Evolutionary conservation across 208 protist genomes (phyloP), one percentile per base, ranked within the genome.

Genomic region (Histomonas meleagridis): DNA sequence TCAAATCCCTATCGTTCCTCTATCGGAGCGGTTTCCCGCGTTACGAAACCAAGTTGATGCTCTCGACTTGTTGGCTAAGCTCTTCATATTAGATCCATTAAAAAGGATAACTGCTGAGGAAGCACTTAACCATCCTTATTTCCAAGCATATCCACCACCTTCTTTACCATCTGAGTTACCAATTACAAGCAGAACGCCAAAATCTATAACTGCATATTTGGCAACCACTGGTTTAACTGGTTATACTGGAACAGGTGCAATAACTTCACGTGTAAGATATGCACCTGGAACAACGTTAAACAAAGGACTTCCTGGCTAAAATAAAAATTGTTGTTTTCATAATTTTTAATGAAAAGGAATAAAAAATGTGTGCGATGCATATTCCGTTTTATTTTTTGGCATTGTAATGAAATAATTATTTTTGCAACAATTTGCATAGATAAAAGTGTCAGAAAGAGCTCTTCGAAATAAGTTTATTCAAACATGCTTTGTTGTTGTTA

Each of bases 51-150:
- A 28, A 38, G 0, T 28, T 51, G 76, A 32, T 38, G 28, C 76
- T 16, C 10, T 86, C 14, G 76, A 86, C 38, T 43, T 86, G 9
- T n/a, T 86, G 16, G 40, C 46, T 26, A 86, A 86, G 38, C 18
- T 86, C 21, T 35, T 86, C 1, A 38, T n/a, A 55, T 32, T 86
- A 28, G 76, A 86, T 86, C 76, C 76, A 86, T 86, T 46, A 57
- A 32, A 86, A 35, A 23, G 76, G 32, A 86, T 86, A 55, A 38
- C 76, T 57, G 76, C 76, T 1, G 26, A 43, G 55, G 76, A 86
- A 35, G 76, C 76, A 18, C 46, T 86, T 7, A 5, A 55, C 2
- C 76, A 86, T 16, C 76, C 76, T 38, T 86, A 86, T 38, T 86
- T 86, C 76, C 38, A 49, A 53, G 23, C 46, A 38, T 38, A 3